Percentiles rank a stretch among this genome's conserved stretches.
Evolutionary conservation across 352 stramenopile species (phyloP).

Genomic region (Pythium vanterpoolii): DNA sequence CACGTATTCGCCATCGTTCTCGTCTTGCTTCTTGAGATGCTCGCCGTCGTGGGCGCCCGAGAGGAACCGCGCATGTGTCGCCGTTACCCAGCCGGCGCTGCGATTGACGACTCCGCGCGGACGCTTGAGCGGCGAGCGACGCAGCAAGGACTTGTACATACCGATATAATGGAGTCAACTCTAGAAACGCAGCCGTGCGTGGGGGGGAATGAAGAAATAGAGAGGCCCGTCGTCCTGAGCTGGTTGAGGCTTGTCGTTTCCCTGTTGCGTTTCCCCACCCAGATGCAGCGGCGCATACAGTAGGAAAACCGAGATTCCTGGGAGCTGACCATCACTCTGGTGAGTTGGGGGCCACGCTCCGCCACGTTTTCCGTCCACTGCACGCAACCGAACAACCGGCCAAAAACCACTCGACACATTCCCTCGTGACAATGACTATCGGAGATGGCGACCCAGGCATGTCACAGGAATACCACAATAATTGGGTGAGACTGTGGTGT

Average conservation of each 20-base stretch:
- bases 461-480: slow-evolving; percentile 1
- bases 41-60: slow-evolving; percentile 16
- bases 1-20: slow-evolving; percentile 17
- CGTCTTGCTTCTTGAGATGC: slow-evolving; percentile 8
- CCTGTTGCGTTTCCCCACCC: slow-evolving; percentile 20
- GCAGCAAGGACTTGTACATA: slow-evolving; percentile 28
- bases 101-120: slow-evolving; percentile 9
- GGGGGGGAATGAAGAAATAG: not conserved
- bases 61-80: slow-evolving; percentile 8
- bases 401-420: slow-evolving; percentile 9
- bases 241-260: slow-evolving; percentile 2
- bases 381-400: slow-evolving; percentile 17
- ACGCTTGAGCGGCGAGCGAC: slow-evolving; percentile 24
- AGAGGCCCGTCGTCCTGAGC: not conserved
- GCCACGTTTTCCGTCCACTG: slow-evolving; percentile 16
- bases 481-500: too few relatives aligned
- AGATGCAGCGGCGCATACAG: not conserved
- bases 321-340: slow-evolving; percentile 24
- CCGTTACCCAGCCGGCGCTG: not conserved
- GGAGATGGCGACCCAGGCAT: slow-evolving; percentile 2
- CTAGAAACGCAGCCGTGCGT: not conserved
- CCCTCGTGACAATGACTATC: not conserved
- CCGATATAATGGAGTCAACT: not conserved
- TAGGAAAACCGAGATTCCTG: slow-evolving; percentile 12
- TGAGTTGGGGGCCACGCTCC: not conserved